Evolutionary conservation across 371 early-diverging fungal genomes (phyloP).

Genomic region (Mortierella sp.): DNA sequence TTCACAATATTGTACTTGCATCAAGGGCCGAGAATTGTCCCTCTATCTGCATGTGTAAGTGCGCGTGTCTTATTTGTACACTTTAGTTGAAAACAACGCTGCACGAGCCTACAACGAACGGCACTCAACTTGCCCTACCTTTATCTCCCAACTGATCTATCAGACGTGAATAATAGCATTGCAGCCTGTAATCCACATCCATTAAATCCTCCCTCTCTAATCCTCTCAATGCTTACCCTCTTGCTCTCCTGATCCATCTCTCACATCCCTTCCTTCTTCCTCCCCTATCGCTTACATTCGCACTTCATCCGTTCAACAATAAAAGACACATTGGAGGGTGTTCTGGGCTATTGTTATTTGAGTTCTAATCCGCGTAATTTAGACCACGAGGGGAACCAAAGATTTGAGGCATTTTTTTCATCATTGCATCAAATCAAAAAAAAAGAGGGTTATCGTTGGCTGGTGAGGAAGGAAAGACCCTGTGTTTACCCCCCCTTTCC

Average conservation of each 20-base stretch:
- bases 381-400: background rate
- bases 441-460: background rate
- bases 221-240: background rate
- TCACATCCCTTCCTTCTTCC: background rate
- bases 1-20: no score
- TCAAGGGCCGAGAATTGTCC: background rate
- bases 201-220: background rate
- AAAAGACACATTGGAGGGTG: background rate
- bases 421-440: background rate
- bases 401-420: conserved; percentile 13
- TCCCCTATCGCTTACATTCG: background rate
- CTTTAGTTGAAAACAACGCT: background rate
- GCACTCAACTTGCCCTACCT: background rate
- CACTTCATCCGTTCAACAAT: background rate
- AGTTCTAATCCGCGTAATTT: conserved; percentile 1
- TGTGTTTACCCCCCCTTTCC: background rate
- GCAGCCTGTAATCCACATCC: background rate
- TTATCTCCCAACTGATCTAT: background rate
- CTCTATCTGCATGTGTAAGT: background rate
- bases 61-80: background rate
- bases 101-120: conserved; percentile 1
- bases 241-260: background rate
- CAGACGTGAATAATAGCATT: background rate
- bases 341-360: background rate
- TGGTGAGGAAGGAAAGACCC: background rate